Evolutionary conservation across 148 eudicot genomes (phyloP), one percentile per base, ranked within the genome.

Genomic region (Vaccinium myrtillus): DNA sequence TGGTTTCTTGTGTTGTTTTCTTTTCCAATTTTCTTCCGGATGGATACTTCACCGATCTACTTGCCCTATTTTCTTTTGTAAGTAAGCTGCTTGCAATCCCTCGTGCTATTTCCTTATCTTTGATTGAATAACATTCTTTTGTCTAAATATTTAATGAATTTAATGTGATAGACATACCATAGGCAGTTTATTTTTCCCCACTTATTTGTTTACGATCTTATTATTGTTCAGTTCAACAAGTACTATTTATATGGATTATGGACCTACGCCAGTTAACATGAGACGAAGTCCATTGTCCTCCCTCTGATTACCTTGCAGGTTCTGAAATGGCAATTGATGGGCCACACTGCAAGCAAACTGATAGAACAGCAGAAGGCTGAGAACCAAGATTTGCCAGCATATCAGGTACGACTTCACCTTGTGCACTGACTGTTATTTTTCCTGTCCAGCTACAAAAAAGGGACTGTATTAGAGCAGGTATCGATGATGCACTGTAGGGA

Each of bases 311-410:
- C 46, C 75, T 18, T 61, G 46, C 81, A 85, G 84, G 81, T 85
- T 75, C 75, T 82, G 81, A 81, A 63, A 12, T 63, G 75, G 81
- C 84, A 73, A 9, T 75, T 85, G 76, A 8, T 85, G 43, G 84
- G 67, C 82, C 84, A 76, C 51, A 82, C 81, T 36, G 81, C 76
- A 43, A 85, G 75, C 73, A 30, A 81, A 30, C 80, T 75, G 51
- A 50, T 58, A 9, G 84, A 85, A 81, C 81, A 75, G 54, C 81
- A 58, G 32, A 75, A 85, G 59, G 75, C 77, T 50, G 81, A 85
- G 67, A 67, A 46, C 51, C 27, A 58, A 59, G 53, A 63, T 39
- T 23, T 39, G 19, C 49, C 65, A 27, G 50, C 81, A 46, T 27
- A 74, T 81, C 67, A 75, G 81, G 84, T 75, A 30, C 19, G n/a